Percentiles rank a stretch among this genome's conserved stretches.
Conservation (phyloP, 768 basidiomycete genomes). For the Rhizopogon vinicolor region DNA sequence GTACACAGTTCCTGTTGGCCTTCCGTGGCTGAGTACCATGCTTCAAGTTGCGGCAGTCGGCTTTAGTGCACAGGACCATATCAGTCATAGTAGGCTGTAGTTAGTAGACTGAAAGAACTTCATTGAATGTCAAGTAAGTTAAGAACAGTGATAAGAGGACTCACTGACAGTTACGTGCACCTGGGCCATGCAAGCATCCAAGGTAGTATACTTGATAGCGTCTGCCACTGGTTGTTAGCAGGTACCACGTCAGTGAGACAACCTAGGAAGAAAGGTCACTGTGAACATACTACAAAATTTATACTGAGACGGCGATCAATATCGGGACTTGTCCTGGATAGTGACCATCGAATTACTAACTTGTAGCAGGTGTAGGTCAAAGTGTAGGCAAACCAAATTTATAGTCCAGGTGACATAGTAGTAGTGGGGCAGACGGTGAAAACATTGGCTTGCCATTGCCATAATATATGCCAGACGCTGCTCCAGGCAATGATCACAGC, state of each 20-base stretch:
- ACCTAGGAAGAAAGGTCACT: neutral
- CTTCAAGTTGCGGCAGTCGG: too few species aligned
- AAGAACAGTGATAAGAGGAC: too few species aligned
- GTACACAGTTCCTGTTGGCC: too few species aligned
- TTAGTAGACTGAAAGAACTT: too few species aligned
- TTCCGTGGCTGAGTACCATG: too few species aligned
- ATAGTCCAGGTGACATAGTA: neutral
- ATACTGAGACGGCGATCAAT: neutral
- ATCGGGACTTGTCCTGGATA: neutral
- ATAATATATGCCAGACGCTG: neutral
- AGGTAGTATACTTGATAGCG: too few species aligned
- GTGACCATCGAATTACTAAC: neutral
- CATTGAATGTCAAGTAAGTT: too few species aligned
- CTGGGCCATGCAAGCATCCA: too few species aligned
- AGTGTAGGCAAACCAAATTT: neutral
- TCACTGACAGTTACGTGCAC: too few species aligned
- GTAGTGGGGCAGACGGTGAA: neutral
- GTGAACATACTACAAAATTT: neutral
- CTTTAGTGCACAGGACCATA: neutral
- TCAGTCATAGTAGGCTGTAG: too few species aligned
- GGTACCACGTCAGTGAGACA: neutral
- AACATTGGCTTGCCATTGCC: neutral
- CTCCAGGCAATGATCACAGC: neutral
- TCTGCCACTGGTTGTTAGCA: too few species aligned
- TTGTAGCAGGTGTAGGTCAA: neutral